A percentile compares a stretch with the other conserved stretches of the same genome.
Evolutionary conservation across 495 filamentous ascomycete genomes (phyloP).

Genomic region (Aspergillus leporis): DNA sequence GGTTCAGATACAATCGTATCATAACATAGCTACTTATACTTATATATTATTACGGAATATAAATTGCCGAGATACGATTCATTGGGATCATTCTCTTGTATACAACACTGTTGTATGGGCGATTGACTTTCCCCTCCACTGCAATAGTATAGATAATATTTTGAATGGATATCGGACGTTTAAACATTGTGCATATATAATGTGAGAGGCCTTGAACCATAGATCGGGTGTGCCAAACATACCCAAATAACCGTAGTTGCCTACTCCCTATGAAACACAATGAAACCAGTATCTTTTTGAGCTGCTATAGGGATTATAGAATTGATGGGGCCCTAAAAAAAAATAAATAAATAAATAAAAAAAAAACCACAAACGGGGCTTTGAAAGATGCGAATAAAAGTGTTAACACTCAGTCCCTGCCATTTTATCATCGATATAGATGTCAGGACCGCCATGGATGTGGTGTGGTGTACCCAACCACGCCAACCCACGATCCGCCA

Average conservation of each 20-base stretch:
- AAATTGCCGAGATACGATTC: not conserved
- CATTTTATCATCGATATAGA: not conserved
- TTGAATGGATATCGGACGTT: not conserved
- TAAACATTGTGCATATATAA: not conserved
- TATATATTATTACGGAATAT: not conserved
- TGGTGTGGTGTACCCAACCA: not conserved
- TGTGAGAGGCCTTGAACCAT: conserved; percentile 3
- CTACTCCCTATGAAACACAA: not conserved
- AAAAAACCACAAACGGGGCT: not conserved
- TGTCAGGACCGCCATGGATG: not conserved
- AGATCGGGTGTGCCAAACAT: conserved; percentile 7
- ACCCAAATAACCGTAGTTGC: conserved; percentile 4
- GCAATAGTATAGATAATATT: not conserved
- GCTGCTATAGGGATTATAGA: not conserved
- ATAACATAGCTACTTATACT: not conserved
- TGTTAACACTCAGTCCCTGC: not conserved
- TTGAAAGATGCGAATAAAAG: too few species aligned
- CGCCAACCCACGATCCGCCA: not conserved
- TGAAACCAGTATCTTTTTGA: not conserved
- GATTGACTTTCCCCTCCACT: not conserved
- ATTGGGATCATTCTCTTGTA: not conserved
- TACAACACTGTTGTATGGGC: not conserved
- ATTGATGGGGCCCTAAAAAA: not conserved
- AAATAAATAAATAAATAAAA: not conserved
- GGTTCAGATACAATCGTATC: not conserved